Percentiles rank a stretch among this genome's conserved stretches.
Conservation (phyloP, 139 green algal species). For the Desmodesmus armatus region DNA sequence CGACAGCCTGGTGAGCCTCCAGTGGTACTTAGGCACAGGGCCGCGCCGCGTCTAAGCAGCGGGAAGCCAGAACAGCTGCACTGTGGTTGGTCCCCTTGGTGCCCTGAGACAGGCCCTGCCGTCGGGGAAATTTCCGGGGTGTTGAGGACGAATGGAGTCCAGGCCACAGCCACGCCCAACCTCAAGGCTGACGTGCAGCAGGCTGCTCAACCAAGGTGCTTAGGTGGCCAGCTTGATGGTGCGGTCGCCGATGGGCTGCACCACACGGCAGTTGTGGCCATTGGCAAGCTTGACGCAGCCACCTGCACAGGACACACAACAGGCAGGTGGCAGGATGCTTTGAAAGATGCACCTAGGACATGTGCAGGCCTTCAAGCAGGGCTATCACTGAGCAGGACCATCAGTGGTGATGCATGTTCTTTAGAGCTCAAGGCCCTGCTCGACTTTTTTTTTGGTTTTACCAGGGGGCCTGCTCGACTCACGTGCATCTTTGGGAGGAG, state of each 20-base stretch:
- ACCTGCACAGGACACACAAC: constrained; percentile 10
- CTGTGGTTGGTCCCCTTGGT: no score
- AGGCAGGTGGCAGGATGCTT: not conserved
- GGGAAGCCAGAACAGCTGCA: no score
- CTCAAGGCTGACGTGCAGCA: no score
- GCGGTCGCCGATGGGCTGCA: constrained; percentile 8
- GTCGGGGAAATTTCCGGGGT: no score
- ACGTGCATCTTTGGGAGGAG: not conserved
- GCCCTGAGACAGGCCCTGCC: no score
- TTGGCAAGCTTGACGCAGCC: constrained; percentile 35
- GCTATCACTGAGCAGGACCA: not conserved
- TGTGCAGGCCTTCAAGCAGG: not conserved
- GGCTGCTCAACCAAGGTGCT: no score
- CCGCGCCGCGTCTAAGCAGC: no score
- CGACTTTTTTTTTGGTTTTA: not conserved
- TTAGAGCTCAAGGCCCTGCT: not conserved
- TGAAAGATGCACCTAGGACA: not conserved
- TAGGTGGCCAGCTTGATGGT: constrained; percentile 17
- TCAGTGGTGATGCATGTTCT: not conserved
- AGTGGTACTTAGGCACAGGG: no score
- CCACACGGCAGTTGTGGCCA: constrained; percentile 37
- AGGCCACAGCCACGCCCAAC: no score
- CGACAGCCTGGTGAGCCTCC: no score
- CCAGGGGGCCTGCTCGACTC: not conserved
- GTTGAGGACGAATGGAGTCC: no score